Evolutionary conservation across 768 basidiomycete genomes (phyloP), one percentile per base, ranked within the genome.

Genomic region (Suillus discolor): DNA sequence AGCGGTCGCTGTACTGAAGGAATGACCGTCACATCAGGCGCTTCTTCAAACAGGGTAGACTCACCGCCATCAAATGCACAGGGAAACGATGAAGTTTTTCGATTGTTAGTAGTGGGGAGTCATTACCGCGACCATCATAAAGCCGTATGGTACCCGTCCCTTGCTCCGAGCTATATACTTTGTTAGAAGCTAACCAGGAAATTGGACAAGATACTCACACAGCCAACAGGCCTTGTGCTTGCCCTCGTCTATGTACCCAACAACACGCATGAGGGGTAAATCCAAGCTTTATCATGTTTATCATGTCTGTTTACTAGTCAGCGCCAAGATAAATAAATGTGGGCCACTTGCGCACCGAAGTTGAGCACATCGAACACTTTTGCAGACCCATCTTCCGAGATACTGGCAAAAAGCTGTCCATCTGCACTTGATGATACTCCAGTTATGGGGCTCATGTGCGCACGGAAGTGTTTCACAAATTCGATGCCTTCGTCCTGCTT

Each of bases 291-390:
- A 99, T 86, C 78, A 98, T 97, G 76, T 97, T 99, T 72, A 99
- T 99, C 97, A 99, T 98, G 76, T 99, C 97, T 98, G 70, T 45
- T 62, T 59, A 28, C 61, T 61, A 5, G 4, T 57, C 20, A 44
- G 41, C 54, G 44, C 54, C 51, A 23, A 23, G 41, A 34, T n/a
- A 49, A 20, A 36, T n/a, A 60, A 42, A 23, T 65, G 25, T 23
- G 38, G 53, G 62, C n/a, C 12, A 66, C 53, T 28, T 28, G 74
- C 91, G 59, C 71, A 97, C 97, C 97, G 75, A 98, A 99, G 79
- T 99, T 98, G 66, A 97, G 86, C 2, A 99, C 95, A 74, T 99
- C 97, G 71, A 99, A 99, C 38, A 99, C 93, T 77, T 99, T 96
- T 18, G 91, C 94, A 42, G 84, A 94, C 64, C 94, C 92, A 72